Conservation (phyloP, 495 filamentous ascomycete genomes). For the Entonaema liquescens region DNA sequence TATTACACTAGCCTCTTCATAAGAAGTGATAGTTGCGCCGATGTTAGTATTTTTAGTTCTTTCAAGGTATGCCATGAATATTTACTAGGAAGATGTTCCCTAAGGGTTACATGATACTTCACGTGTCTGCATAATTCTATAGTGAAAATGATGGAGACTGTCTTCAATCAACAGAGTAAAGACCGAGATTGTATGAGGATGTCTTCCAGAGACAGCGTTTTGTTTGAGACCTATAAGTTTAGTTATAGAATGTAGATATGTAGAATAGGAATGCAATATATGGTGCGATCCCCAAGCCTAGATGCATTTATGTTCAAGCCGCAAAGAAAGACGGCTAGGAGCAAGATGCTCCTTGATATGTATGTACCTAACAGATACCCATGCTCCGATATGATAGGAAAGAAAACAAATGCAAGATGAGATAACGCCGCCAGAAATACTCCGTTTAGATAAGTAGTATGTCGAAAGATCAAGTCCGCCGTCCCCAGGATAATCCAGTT, state of each 20-base stretch:
- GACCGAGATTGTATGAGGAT: neutral
- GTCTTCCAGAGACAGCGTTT: neutral
- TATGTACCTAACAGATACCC: constrained; percentile 31
- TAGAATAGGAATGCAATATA: neutral
- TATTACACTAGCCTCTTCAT: too few species aligned
- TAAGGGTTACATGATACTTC: too few species aligned
- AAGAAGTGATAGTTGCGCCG: too few species aligned
- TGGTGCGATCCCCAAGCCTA: neutral
- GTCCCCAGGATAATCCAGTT: constrained; percentile 13
- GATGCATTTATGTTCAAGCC: constrained; percentile 24
- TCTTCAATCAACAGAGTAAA: neutral
- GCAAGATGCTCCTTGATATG: constrained; percentile 4
- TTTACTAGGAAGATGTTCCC: too few species aligned
- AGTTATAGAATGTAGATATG: neutral
- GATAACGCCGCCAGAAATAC: constrained; percentile 31
- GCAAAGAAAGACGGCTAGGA: constrained; percentile 6
- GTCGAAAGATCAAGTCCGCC: constrained; percentile 22
- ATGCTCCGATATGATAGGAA: constrained; percentile 21
- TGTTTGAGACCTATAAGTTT: neutral
- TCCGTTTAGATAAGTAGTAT: constrained; percentile 28
- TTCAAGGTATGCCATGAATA: too few species aligned
- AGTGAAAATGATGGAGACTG: too few species aligned
- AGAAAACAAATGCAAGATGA: constrained; percentile 30
- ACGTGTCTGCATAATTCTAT: too few species aligned
- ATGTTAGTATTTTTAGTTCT: too few species aligned